Conservation (phyloP, 2,329 filamentous ascomycete genomes). For the Arthrobotrys conoides region DNA sequence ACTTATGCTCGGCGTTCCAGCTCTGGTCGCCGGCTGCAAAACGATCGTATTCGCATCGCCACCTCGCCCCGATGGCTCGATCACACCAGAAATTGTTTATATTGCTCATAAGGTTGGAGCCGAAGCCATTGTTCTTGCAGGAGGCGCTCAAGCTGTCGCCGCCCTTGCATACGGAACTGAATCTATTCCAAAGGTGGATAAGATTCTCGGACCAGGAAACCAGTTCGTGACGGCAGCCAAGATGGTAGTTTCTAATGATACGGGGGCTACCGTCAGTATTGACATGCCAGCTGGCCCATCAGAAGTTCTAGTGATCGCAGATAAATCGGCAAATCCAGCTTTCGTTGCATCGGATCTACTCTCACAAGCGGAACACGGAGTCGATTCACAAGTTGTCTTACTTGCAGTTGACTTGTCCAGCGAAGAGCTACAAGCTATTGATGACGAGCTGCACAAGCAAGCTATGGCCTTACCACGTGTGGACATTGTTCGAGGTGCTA, state of each 20-base stretch:
- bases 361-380: conserved; percentile 95
- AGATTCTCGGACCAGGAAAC: conserved; percentile 97
- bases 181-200: conserved; percentile 95
- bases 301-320: conserved; percentile 95
- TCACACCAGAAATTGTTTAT: conserved; percentile 98
- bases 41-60: conserved; percentile 95
- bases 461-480: conserved; percentile 89
- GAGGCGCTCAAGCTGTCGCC: conserved; percentile 93
- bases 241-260: conserved; percentile 98
- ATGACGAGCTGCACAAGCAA: conserved; percentile 90
- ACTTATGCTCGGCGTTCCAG: conserved; percentile 96
- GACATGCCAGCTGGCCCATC: conserved; percentile 99
- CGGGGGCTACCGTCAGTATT: conserved; percentile 92
- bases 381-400: conserved; percentile 94
- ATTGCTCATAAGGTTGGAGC: conserved; percentile 96
- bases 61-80: conserved; percentile 86
- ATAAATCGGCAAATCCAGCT: conserved; percentile 86
- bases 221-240: conserved; percentile 99
- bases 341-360: conserved; percentile 96
- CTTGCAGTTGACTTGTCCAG: conserved; percentile 86
- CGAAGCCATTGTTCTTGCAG: conserved; percentile 94
- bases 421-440: conserved; percentile 81
- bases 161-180: conserved; percentile 98
- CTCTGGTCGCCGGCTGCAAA: conserved; percentile 96
- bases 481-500: conserved; percentile 90